A percentile compares a stretch with the other conserved stretches of the same genome.
Evolutionary conservation across 441 rosid genomes (phyloP).

Genomic region (Melastoma candidum): DNA sequence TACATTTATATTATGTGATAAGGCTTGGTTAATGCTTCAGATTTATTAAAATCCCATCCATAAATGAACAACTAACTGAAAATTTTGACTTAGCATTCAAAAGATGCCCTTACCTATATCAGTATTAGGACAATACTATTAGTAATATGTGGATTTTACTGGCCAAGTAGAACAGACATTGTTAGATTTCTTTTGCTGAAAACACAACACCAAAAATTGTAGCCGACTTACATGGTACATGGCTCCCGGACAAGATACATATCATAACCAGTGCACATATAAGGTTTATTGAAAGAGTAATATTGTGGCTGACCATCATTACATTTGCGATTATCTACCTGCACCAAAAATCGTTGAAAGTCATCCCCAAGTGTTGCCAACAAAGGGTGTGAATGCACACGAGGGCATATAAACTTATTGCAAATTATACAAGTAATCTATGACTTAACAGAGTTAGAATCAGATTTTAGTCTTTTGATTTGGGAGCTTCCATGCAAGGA

Average conservation of each 20-base stretch:
- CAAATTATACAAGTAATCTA: too few species aligned
- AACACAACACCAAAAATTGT: neutral
- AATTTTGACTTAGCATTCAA: too few species aligned
- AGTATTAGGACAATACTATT: too few species aligned
- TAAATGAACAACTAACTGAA: too few species aligned
- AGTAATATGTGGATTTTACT: too few species aligned
- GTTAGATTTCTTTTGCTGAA: neutral
- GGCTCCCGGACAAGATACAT: conserved; percentile 69
- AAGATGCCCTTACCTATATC: too few species aligned
- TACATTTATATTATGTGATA: too few species aligned
- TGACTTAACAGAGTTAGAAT: conserved; percentile 26
- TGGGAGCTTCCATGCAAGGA: conserved; percentile 25
- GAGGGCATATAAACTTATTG: too few species aligned
- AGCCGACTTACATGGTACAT: conserved; percentile 46
- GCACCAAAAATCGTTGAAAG: conserved; percentile 8
- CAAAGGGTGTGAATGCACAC: neutral
- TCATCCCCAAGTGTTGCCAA: conserved; percentile 1
- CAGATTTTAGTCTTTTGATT: conserved; percentile 51
- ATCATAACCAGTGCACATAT: conserved; percentile 83
- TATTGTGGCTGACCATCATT: conserved; percentile 21
- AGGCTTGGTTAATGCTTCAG: too few species aligned
- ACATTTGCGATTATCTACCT: conserved; percentile 32
- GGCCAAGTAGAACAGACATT: too few species aligned
- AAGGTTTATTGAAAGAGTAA: conserved; percentile 32
- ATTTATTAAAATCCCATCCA: too few species aligned